Evolutionary conservation across 345 rosid genomes (phyloP), one percentile per base, ranked within the genome.

Genomic region (Raphanus raphanistrum): DNA sequence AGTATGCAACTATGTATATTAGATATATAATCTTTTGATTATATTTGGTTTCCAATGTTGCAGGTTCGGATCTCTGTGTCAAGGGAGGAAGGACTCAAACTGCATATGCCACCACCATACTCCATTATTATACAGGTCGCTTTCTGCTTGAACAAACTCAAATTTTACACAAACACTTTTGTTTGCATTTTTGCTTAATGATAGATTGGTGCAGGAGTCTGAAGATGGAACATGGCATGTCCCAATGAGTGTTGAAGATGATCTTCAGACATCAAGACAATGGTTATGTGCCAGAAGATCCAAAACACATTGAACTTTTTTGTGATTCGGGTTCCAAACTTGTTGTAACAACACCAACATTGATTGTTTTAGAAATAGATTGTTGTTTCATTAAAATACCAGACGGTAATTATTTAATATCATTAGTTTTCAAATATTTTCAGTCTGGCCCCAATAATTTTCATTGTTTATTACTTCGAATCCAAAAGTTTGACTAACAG

Each of bases 61-160:
- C 87, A 93, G 99, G 93, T 92, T 79, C 78, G 98, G 29, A 54
- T 89, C 4, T 86, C 93, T 10, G 84, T 82, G 13, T 75, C 92
- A 0, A 82, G 80, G 54, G 66, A 72, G 63, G 31, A 70, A 16
- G 93, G 94, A 26, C 68, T 89, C 68, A 68, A 29, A 28, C 82
- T 95, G 3, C 89, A 77, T 71, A 91, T 90, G 99, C 98, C 99
- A 26, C 99, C 99, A 1, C 96, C 99, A 6, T 95, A 90, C 84
- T 95, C 99, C 15, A 90, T 84, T 55, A 90, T 95, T 78, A 92
- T 88, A 86, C 99, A 92, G 98, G 99, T 94, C 63, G 59, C 36
- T 16, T 36, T 71, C 25, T 68, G 17, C 50, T 74, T 54, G 6
- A 35, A 58, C 31, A 38, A 52, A 41, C 79, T 68, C 67, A 29